Percentiles rank a stretch among this genome's conserved stretches.
phyloP scores from a whole-genome alignment of 768 basidiomycete genomes.

The Mycena belliarum region DNA sequence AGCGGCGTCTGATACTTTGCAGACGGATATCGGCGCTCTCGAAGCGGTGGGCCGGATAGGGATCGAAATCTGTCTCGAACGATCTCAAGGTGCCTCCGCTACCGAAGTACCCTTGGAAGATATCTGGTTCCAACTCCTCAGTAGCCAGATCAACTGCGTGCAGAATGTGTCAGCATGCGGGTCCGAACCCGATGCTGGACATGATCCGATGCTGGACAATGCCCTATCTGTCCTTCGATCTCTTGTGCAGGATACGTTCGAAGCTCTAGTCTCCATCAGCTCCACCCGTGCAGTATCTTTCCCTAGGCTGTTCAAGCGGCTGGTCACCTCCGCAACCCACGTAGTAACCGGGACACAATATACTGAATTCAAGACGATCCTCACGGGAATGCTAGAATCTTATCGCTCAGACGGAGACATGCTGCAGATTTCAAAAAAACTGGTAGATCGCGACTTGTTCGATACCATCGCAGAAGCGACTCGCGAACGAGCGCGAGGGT shows the following conservation, averaged over 20 bases:
- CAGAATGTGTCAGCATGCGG: constrained; percentile 61
- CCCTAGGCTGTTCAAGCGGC: constrained; percentile 87
- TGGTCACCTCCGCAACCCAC: constrained; percentile 70
- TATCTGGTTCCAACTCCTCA: constrained; percentile 86
- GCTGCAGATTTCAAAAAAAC: constrained; percentile 77
- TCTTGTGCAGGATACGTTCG: constrained; percentile 83
- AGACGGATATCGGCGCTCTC: constrained; percentile 48
- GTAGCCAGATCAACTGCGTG: constrained; percentile 77
- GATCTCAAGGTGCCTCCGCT: constrained; percentile 48
- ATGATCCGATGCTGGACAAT: constrained; percentile 21
- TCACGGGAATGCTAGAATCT: constrained; percentile 94
- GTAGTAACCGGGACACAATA: constrained; percentile 69
- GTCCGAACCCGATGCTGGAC: constrained; percentile 20
- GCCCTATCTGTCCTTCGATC: constrained; percentile 60
- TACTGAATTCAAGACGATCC: constrained; percentile 86
- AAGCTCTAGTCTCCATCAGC: constrained; percentile 80
- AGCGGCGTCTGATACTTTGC: constrained; percentile 26
- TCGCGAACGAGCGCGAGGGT: constrained; percentile 60
- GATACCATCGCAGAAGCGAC: constrained; percentile 63
- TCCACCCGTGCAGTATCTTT: constrained; percentile 83
- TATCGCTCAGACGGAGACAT: constrained; percentile 92
- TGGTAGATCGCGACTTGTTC: constrained; percentile 83
- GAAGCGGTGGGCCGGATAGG: constrained; percentile 61
- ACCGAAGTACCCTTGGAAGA: constrained; percentile 64
- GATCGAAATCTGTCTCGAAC: constrained; percentile 68